Conservation (phyloP, 768 basidiomycete species). For the Steccherinum ochraceum region DNA sequence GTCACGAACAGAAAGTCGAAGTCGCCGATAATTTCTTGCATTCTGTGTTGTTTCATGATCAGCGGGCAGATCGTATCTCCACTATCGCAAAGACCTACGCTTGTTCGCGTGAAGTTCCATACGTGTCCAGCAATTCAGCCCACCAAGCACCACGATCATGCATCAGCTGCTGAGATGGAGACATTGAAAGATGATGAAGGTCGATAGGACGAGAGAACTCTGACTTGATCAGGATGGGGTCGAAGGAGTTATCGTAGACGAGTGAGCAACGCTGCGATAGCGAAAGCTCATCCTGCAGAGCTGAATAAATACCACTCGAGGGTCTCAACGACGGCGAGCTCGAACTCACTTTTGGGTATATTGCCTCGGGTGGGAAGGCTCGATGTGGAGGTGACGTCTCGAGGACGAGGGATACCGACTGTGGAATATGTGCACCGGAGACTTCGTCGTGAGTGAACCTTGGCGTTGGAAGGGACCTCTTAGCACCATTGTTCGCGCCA, state of each 20-base stretch:
- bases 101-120: conserved; percentile 34
- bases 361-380: conserved; percentile 16
- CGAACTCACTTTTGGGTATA: conserved; percentile 24
- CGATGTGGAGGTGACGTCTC: conserved; percentile 19
- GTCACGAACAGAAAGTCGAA: conserved; percentile 43
- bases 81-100: conserved; percentile 27
- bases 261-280: conserved; percentile 17
- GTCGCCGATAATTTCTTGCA: conserved; percentile 44
- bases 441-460: conserved; percentile 14
- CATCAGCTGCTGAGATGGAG: conserved; percentile 28
- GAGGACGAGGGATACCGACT: conserved; percentile 17
- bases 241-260: conserved; percentile 12
- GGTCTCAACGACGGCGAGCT: conserved; percentile 7
- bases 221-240: conserved; percentile 16
- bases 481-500: conserved; percentile 20
- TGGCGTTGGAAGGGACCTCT: conserved; percentile 14
- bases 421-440: conserved; percentile 14
- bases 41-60: conserved; percentile 26
- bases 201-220: conserved; percentile 19
- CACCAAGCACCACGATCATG: conserved; percentile 38
- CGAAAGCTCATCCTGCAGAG: conserved; percentile 21
- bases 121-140: conserved; percentile 39
- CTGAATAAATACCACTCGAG: conserved; percentile 26
- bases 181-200: conserved; percentile 8
- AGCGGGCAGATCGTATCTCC: background rate